Evolutionary conservation across 805 yeast species (phyloP), one percentile per base, ranked within the genome.

Genomic region (Saturnispora halmiae): DNA sequence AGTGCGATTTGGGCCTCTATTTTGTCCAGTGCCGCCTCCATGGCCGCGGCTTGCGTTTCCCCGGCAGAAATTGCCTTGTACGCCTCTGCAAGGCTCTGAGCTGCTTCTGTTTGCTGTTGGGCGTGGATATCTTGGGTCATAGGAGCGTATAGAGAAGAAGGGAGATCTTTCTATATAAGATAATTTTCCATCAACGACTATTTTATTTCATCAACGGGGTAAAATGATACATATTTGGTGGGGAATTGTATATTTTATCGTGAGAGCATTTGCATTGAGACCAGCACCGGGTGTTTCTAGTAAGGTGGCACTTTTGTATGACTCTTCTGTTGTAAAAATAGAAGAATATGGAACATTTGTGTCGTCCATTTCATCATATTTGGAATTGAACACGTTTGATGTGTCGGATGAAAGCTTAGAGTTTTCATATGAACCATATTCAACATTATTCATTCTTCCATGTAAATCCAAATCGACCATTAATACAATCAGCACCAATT

Each of bases 1-100:
- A 61, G 54, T 42, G 78, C 84, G 67, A 82, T 71, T 54, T 75
- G 77, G 30, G 70, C 70, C 51, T 82, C 90, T 36, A 82, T 59
- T 16, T 64, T 56, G 51, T 80, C 88, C 34, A 82, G 62, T 75
- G 78, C 69, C 49, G 65, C 65, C 57, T 82, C 92, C 46, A 82
- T 61, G 44, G 66, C 39, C 2, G 42, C 15, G 4, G 54, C 69
- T 55, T 37, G 37, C 3, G n/a, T 15, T 25, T 46, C 47, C 1
- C 46, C 50, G 16, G 26, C 33, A 4, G 26, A 29, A 2, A 46
- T 20, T 35, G 38, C 33, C 18, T 34, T 29, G 22, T 44, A 46
- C 1, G 42, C 32, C 16, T 41, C 39, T n/a, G 32, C 33, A 14
- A 16, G 20, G 31, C 25, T 30, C 24, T 37, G 33, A n/a, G 33